Evolutionary conservation across 306 rosid species (phyloP).

Genomic region (Cucurbita argyrosperma): DNA sequence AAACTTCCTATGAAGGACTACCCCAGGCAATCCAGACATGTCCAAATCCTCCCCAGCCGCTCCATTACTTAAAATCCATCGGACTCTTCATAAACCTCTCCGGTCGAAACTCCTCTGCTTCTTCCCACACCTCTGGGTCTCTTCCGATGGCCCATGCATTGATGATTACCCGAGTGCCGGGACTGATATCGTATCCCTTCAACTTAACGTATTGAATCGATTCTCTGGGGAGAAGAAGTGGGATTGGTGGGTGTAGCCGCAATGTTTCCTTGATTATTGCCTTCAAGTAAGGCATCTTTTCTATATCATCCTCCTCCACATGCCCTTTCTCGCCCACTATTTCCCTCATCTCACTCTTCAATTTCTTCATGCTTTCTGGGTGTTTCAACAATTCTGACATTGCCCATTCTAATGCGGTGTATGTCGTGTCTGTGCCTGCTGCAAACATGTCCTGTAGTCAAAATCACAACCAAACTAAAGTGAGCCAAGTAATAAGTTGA

Average conservation of each 20-base stretch:
- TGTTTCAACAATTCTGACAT: slow-evolving; percentile 33
- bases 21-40: slow-evolving; percentile 16
- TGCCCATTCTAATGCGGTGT: slow-evolving; percentile 30
- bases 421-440: slow-evolving; percentile 40
- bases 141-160: slow-evolving; percentile 32
- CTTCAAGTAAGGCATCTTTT: slow-evolving; percentile 23
- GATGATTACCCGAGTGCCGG: slow-evolving; percentile 3
- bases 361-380: slow-evolving; percentile 21
- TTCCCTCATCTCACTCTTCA: slow-evolving; percentile 26
- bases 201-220: not conserved
- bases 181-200: slow-evolving; percentile 3
- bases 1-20: not conserved
- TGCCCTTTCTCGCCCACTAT: slow-evolving; percentile 10
- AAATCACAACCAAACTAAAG: not conserved
- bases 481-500: no score
- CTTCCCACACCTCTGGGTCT: slow-evolving; percentile 18
- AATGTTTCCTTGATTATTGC: slow-evolving; percentile 35
- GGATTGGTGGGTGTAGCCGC: slow-evolving; percentile 26
- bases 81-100: slow-evolving; percentile 15
- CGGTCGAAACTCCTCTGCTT: slow-evolving; percentile 23
- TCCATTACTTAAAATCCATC: slow-evolving; percentile 13
- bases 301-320: slow-evolving; percentile 23
- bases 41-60: slow-evolving; percentile 20
- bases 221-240: slow-evolving; percentile 27
- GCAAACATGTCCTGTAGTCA: slow-evolving; percentile 24